phyloP scores from a whole-genome alignment of 2,329 filamentous ascomycete genomes.

The Monosporascus sp. region DNA sequence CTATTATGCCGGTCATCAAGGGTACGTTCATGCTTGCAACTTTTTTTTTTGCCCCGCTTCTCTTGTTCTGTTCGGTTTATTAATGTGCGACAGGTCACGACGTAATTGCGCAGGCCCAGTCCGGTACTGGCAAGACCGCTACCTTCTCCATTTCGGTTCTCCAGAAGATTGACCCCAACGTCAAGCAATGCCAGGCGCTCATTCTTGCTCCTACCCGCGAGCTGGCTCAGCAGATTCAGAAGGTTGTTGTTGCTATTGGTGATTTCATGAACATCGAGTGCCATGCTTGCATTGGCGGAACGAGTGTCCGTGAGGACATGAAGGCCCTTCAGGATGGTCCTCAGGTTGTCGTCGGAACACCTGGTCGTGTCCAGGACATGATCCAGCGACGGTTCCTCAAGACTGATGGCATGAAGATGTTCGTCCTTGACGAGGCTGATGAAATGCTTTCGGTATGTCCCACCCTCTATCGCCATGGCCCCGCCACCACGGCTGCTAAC shows the following conservation, averaged over 20 bases:
- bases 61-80: constrained; percentile 8
- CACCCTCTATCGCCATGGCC: constrained; percentile 2
- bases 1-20: constrained; percentile 99
- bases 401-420: constrained; percentile 99
- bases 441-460: constrained; percentile 87
- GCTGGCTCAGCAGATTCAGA: constrained; percentile 98
- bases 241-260: constrained; percentile 96
- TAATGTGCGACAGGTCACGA: constrained; percentile 65
- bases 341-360: constrained; percentile 96
- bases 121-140: constrained; percentile 98
- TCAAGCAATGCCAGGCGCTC: constrained; percentile 97
- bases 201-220: constrained; percentile 98
- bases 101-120: constrained; percentile 99
- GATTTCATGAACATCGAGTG: constrained; percentile 99
- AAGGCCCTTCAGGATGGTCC: constrained; percentile 93
- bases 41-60: background rate
- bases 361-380: constrained; percentile 99
- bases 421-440: constrained; percentile 98
- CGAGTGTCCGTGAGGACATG: constrained; percentile 97
- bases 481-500: constrained; percentile 26
- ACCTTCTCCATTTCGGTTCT: constrained; percentile 99
- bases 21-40: constrained; percentile 53
- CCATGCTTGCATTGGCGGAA: constrained; percentile 98
- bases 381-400: constrained; percentile 96
- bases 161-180: constrained; percentile 92